Conservation (phyloP, 257 asterid species). For the Solanum paucissectum region DNA sequence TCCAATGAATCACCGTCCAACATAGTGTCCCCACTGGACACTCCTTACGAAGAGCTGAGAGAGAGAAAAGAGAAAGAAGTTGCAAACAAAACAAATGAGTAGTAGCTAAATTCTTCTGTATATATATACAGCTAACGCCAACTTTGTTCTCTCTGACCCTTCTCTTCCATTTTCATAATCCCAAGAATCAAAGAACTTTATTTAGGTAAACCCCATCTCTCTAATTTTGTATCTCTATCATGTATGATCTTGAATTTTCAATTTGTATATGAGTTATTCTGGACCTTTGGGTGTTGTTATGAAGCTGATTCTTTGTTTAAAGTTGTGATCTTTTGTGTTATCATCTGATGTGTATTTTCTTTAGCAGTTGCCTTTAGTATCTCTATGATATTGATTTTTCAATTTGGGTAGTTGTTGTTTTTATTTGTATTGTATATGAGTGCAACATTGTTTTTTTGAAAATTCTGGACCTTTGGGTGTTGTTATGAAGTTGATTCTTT, state of each 20-base stretch:
- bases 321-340: background rate
- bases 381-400: background rate
- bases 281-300: background rate
- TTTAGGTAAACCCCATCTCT: background rate
- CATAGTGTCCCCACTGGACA: background rate
- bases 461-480: background rate
- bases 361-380: background rate
- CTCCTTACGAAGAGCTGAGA: background rate
- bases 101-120: background rate
- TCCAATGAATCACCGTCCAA: background rate
- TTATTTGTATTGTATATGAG: background rate
- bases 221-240: background rate
- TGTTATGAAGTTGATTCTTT: background rate
- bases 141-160: background rate
- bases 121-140: background rate
- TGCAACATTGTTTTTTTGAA: background rate
- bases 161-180: background rate
- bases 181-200: background rate
- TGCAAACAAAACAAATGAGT: background rate
- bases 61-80: background rate
- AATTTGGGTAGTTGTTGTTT: background rate
- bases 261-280: background rate
- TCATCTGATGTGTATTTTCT: background rate
- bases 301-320: background rate
- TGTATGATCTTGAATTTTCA: background rate